Percentiles rank a stretch among this genome's conserved stretches.
These are phyloP conservation scores for Lithohypha guttulata DNA, from an alignment of 2,329 filamentous ascomycete genomes.

Conservation along the genomic window DNA sequence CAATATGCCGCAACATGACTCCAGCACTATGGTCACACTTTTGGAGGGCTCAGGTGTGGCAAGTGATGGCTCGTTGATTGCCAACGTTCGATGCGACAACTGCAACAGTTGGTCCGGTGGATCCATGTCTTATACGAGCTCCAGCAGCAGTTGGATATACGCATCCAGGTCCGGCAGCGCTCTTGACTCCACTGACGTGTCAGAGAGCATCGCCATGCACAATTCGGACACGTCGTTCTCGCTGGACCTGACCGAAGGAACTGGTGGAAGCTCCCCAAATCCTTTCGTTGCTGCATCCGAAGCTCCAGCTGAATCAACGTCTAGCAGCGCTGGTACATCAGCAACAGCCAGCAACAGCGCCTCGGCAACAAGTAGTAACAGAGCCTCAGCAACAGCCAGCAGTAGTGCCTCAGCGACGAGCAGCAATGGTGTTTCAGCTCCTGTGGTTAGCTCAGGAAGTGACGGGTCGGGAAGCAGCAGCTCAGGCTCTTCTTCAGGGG, in stretches of 20 bases:
- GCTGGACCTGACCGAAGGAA: conserved; percentile 40
- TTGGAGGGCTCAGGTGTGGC: conserved; percentile 44
- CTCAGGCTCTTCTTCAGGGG: conserved; percentile 7
- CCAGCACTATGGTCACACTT: conserved; percentile 35
- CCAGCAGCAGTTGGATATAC: conserved; percentile 41
- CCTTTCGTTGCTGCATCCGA: conserved; percentile 22
- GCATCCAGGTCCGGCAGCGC: conserved; percentile 37
- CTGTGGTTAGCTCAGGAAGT: conserved; percentile 2
- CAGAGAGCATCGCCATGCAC: conserved; percentile 37
- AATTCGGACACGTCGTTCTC: conserved; percentile 32
- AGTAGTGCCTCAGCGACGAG: conserved; percentile 8
- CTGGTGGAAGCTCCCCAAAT: conserved; percentile 35
- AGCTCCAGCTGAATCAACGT: background rate
- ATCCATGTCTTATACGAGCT: conserved; percentile 38
- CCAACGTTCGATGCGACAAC: conserved; percentile 46
- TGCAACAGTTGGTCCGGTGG: conserved; percentile 45
- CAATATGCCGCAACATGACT: conserved; percentile 32
- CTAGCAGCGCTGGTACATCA: background rate
- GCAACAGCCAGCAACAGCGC: conserved; percentile 2
- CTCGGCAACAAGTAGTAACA: conserved; percentile 4
- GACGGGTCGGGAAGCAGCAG: conserved; percentile 2
- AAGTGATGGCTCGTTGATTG: conserved; percentile 41
- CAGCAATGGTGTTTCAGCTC: conserved; percentile 14
- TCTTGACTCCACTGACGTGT: conserved; percentile 37
- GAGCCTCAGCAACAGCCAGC: conserved; percentile 1